Percentiles rank a stretch among this genome's conserved stretches.
Conservation (phyloP, 2,329 filamentous ascomycete species). For the Tympanopsis confertula region DNA sequence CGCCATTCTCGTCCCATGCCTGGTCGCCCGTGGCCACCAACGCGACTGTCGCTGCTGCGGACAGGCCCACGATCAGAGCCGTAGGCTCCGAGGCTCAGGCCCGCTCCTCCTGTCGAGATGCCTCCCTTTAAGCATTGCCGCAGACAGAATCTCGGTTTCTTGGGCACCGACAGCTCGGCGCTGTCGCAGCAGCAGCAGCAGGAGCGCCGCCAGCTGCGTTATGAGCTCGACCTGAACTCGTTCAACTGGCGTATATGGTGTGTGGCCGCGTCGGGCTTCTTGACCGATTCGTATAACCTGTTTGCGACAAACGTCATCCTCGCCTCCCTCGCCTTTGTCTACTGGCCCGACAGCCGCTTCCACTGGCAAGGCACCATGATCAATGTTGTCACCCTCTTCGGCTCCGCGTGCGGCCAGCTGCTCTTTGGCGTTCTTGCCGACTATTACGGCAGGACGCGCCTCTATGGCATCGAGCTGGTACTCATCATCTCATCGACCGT, state of each 20-base stretch:
- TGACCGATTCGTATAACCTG: constrained; percentile 43
- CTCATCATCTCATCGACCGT: constrained; percentile 46
- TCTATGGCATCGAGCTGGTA: constrained; percentile 43
- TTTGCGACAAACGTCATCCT: constrained; percentile 42
- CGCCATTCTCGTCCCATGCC: too few species aligned
- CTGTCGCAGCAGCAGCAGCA: constrained; percentile 32
- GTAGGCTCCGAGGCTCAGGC: too few species aligned
- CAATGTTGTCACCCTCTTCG: constrained; percentile 38
- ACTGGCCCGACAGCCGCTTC: constrained; percentile 31
- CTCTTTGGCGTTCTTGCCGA: constrained; percentile 41
- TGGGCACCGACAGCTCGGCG: constrained; percentile 37
- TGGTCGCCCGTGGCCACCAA: too few species aligned
- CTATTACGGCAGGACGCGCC: constrained; percentile 37
- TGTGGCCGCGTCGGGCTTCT: constrained; percentile 39
- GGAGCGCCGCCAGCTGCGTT: constrained; percentile 38
- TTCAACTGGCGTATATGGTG: constrained; percentile 43
- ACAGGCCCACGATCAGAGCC: too few species aligned
- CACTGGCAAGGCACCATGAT: constrained; percentile 33
- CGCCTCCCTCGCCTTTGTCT: constrained; percentile 38
- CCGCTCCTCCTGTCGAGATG: too few species aligned
- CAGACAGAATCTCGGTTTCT: constrained; percentile 38
- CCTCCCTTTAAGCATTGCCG: too few species aligned
- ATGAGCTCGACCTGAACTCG: constrained; percentile 39
- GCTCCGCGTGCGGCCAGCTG: constrained; percentile 38
- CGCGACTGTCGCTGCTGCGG: too few species aligned